These are phyloP conservation scores for Glonium stellatum DNA, from an alignment of 495 filamentous ascomycete species.

Conservation along the genomic window DNA sequence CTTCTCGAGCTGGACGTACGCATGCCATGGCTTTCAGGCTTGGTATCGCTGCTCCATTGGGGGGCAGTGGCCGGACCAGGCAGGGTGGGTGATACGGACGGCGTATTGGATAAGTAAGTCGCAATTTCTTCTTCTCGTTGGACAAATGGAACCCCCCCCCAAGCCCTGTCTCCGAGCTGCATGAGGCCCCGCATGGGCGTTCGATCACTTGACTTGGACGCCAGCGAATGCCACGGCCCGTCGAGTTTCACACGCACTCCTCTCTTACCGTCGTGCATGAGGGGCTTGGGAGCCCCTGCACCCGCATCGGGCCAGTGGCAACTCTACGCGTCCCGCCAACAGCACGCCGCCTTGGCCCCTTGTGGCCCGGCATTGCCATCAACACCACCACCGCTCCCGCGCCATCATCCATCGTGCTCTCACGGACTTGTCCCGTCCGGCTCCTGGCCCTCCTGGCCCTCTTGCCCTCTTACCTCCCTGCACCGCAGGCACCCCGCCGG, in stretches of 20 bases:
- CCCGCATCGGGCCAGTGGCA: slow-evolving; percentile 20
- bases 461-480: too few relatives aligned
- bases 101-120: slow-evolving; percentile 85
- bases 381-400: slow-evolving; percentile 1
- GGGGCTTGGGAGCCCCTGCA: slow-evolving; percentile 23
- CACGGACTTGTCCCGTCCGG: not conserved
- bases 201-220: slow-evolving; percentile 59
- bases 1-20: slow-evolving; percentile 62
- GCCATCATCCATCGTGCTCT: slow-evolving; percentile 1
- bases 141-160: slow-evolving; percentile 9
- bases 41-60: slow-evolving; percentile 66
- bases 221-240: slow-evolving; percentile 27
- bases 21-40: slow-evolving; percentile 80
- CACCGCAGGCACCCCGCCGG: not conserved
- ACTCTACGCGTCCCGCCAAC: slow-evolving; percentile 25
- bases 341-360: slow-evolving; percentile 6
- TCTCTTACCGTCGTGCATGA: slow-evolving; percentile 39
- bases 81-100: slow-evolving; percentile 63
- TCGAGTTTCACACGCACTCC: slow-evolving; percentile 20
- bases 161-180: slow-evolving; percentile 22
- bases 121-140: slow-evolving; percentile 25
- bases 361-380: not conserved
- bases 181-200: slow-evolving; percentile 51
- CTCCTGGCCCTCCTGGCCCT: too few relatives aligned
- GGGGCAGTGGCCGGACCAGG: slow-evolving; percentile 64